Base-by-base conservation (phyloP, 768 basidiomycete species). In the Agaricus sinodeliciosus region DNA sequence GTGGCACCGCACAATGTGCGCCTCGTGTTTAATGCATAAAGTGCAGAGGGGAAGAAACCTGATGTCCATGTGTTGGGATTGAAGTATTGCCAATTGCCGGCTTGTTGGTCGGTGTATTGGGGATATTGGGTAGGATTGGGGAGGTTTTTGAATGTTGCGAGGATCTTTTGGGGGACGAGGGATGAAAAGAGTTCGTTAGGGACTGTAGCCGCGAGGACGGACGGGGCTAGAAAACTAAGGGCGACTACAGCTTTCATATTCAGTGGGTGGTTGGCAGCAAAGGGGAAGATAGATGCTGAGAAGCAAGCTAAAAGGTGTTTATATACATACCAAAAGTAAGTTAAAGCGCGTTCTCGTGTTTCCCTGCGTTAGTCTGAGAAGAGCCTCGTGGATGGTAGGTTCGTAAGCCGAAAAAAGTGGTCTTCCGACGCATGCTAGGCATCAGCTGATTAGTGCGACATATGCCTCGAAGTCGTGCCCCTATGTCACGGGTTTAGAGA, bases 31-130 rank as follows among this genome's bases (percentile, higher is more conserved):
- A 87, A 66, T 11, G 77, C 82, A 57, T 87, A 87, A 25, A 75
- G 65, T 2, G 77, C 77, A 9, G 73, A 72, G 1, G 84, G 82
- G 63, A 86, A 81, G 70, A 87, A 86, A 0, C 82, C 84, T 1
- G 81, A 77, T 0, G 83, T 83, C 84, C 85, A 86, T 2, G 76
- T 77, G 57, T 84, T 73, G 0, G 82, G 74, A 4, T 54, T 42
- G 65, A 82, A 80, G 57, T 69, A 74, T 5, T 69, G 63, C 84
- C 84, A 87, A 2, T 64, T 59, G 0, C 84, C 84, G 0, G 56
- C 60, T 19, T 55, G 64, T 27, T 54, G 52, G 51, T 76, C 72
- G 3, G 85, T 87, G 57, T 78, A 84, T 56, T 85, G 79, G 0
- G 85, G 85, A 62, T 82, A 81, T 48, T 70, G 57, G 27, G 74